Conservation (phyloP, 768 basidiomycete species). For the Paxillus rubicundulus region DNA sequence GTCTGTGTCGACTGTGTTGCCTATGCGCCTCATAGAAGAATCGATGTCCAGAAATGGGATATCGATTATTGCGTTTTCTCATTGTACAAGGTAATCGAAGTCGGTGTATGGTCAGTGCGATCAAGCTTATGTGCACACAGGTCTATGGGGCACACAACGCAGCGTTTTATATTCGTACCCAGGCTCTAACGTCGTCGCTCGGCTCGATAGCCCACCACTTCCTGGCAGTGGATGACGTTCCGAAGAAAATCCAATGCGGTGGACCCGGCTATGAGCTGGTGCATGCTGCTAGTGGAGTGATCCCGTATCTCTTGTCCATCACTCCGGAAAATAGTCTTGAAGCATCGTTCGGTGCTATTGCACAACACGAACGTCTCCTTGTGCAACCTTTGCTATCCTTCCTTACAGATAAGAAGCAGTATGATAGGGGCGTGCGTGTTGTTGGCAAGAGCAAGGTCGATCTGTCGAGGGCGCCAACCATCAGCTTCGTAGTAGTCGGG, state of each 20-base stretch:
- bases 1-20: slow-evolving; percentile 76
- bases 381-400: slow-evolving; percentile 53
- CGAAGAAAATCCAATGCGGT: slow-evolving; percentile 70
- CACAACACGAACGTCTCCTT: slow-evolving; percentile 58
- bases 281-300: slow-evolving; percentile 56
- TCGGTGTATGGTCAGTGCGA: background rate
- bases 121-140: slow-evolving; percentile 33
- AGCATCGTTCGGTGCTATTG: slow-evolving; percentile 56
- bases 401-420: slow-evolving; percentile 48
- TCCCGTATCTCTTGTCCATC: slow-evolving; percentile 63
- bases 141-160: slow-evolving; percentile 75
- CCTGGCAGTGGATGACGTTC: slow-evolving; percentile 42
- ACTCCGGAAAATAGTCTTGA: slow-evolving; percentile 46
- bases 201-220: slow-evolving; percentile 70
- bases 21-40: slow-evolving; percentile 68
- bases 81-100: slow-evolving; percentile 64
- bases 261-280: slow-evolving; percentile 74
- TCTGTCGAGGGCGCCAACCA: slow-evolving; percentile 56
- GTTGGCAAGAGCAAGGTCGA: slow-evolving; percentile 56
- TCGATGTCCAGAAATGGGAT: slow-evolving; percentile 77
- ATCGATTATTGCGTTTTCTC: slow-evolving; percentile 72
- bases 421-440: slow-evolving; percentile 59
- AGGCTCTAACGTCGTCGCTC: slow-evolving; percentile 50
- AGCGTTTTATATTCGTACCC: slow-evolving; percentile 55
- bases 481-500: slow-evolving; percentile 69